Evolutionary conservation across 2,329 filamentous ascomycete genomes (phyloP), one percentile per base, ranked within the genome.

Genomic region (Fusarium longipes): DNA sequence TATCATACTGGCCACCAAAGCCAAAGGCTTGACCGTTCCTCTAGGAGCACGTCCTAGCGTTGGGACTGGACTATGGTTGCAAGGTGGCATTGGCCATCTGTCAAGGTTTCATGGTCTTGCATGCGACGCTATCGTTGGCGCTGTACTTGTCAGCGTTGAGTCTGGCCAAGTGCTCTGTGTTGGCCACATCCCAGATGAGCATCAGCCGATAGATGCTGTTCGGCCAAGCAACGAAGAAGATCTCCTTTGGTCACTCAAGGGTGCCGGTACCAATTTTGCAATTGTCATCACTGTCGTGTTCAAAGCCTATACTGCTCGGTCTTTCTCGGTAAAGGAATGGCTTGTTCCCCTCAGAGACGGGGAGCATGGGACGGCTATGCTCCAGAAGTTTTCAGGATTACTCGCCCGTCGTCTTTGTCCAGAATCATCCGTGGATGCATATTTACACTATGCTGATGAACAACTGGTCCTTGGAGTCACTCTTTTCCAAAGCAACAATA

Each of bases 21-120:
- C 57, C 2, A 77, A 65, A 0, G 84, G 82, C 3, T 1, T 89
- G 52, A 85, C 83, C 55, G 82, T 90, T 3, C 87, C 88, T 1
- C 73, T 90, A 5, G 88, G 88, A 4, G 73, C 86, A 25, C 85
- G 88, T 8, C 88, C 88, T 64, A 89, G 87, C 65, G 86, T 90
- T 25, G 88, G 88, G 4, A 83, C 86, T 0, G 88, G 88, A 0
- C 67, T 87, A 15, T 90, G 86, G 86, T 78, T 91, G 44, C 87
- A 90, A 78, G 88, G 88, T 38, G 87, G 88, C 51, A 87, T 90
- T 47, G 87, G 87, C 3, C 86, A 89, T 65, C 77, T 88, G n/a
- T 70, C 83, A 33, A 80, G 87, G 58, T 54, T 80, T 10, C 75
- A 87, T 64, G 87, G 88, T 2, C 85, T 91, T 14, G 63, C 86